Conservation (phyloP, 306 rosid species). For the Prunus armeniaca region DNA sequence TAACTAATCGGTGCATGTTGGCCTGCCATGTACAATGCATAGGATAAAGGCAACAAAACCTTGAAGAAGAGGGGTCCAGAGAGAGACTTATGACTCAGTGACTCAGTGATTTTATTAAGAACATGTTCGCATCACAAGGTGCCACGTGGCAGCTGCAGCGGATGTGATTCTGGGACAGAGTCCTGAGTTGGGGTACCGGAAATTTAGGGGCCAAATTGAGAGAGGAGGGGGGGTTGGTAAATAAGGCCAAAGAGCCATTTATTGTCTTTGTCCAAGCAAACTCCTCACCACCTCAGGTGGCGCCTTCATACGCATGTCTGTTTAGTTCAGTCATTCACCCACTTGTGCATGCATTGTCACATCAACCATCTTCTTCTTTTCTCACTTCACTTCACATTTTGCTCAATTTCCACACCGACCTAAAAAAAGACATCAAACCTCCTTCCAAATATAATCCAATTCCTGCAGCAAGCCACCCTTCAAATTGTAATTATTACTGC, state of each 20-base stretch:
- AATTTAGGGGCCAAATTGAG: conserved; percentile 16
- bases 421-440: not conserved
- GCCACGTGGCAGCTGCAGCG: not conserved
- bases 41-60: conserved; percentile 1
- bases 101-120: not conserved
- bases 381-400: not conserved
- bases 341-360: conserved; percentile 20
- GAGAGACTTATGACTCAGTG: not conserved
- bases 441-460: not conserved
- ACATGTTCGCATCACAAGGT: not conserved
- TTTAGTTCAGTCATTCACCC: conserved; percentile 14
- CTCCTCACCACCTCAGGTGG: conserved; percentile 7
- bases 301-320: conserved; percentile 4
- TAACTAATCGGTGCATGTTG: not conserved
- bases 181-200: not conserved
- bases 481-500: not conserved
- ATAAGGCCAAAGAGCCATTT: conserved; percentile 21
- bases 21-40: not conserved
- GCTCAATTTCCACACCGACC: not conserved
- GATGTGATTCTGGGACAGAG: not conserved
- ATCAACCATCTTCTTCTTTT: not conserved
- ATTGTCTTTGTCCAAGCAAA: conserved; percentile 2
- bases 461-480: not conserved
- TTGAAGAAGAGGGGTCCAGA: conserved; percentile 12
- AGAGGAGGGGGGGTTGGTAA: conserved; percentile 22